phyloP scores from a whole-genome alignment of 768 basidiomycete species.

The Pholiota molesta region DNA sequence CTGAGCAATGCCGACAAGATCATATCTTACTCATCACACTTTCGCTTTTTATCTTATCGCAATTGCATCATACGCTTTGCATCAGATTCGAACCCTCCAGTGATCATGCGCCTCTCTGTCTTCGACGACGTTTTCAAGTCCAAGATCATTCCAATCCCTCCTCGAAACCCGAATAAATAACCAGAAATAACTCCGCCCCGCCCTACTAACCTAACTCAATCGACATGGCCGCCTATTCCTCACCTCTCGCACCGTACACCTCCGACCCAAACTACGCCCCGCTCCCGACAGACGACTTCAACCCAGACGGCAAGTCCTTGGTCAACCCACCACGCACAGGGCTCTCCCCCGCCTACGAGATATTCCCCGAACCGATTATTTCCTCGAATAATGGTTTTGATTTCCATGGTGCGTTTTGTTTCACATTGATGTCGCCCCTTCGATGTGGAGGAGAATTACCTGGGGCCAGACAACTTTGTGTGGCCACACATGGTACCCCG shows the following conservation, averaged over 20 bases:
- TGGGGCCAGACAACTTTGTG: neutral
- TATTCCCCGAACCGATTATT: slow-evolving; percentile 58
- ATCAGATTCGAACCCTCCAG: neutral
- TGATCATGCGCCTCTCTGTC: neutral
- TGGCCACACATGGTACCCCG: neutral
- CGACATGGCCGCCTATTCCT: neutral
- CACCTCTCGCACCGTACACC: slow-evolving; percentile 9
- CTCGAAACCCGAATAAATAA: neutral
- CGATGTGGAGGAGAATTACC: neutral
- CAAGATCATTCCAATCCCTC: neutral
- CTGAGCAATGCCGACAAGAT: neutral
- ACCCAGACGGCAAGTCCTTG: slow-evolving; percentile 60
- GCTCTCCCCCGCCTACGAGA: slow-evolving; percentile 51
- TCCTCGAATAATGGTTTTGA: slow-evolving; percentile 65
- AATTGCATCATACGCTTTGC: neutral
- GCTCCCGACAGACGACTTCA: slow-evolving; percentile 43
- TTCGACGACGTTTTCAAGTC: neutral
- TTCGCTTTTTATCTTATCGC: slow-evolving; percentile 1
- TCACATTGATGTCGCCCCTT: neutral
- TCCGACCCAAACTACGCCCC: slow-evolving; percentile 23
- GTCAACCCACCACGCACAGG: slow-evolving; percentile 45
- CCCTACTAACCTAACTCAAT: neutral
- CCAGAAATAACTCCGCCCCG: neutral
- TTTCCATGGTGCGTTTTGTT: slow-evolving; percentile 60
- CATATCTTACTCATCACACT: neutral